Evolutionary conservation across 345 rosid genomes (phyloP).

Genomic region (Gossypium longicalyx): DNA sequence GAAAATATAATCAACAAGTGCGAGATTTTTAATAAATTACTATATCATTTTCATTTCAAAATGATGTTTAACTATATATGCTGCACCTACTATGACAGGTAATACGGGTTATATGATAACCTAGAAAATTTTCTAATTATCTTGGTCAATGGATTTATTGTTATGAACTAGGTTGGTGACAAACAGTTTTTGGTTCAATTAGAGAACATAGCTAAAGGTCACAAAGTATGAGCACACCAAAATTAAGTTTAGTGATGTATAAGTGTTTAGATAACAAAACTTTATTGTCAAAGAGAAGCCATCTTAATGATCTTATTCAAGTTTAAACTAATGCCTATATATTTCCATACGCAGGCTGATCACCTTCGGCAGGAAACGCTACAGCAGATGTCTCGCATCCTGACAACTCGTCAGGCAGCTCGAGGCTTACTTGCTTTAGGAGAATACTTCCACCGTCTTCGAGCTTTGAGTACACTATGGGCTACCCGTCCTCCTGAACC

Average conservation of each 20-base stretch:
- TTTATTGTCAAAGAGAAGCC: background rate
- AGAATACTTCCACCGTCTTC: conserved; percentile 74
- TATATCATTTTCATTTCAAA: background rate
- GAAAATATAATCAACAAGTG: too few relatives aligned
- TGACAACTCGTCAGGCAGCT: conserved; percentile 72
- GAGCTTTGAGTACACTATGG: conserved; percentile 67
- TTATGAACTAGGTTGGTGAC: background rate
- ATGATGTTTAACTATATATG: background rate
- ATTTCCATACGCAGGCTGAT: conserved; percentile 57
- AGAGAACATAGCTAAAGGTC: too few relatives aligned
- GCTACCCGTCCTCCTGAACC: conserved; percentile 54
- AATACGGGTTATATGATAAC: background rate
- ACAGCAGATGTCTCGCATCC: conserved; percentile 70
- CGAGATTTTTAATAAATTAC: too few relatives aligned
- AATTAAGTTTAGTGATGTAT: background rate
- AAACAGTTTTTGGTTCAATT: background rate
- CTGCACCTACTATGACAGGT: too few relatives aligned
- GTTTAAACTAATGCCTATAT: background rate
- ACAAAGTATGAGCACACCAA: too few relatives aligned
- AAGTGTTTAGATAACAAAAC: background rate
- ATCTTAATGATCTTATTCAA: background rate
- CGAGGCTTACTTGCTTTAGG: conserved; percentile 74
- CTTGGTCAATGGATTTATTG: background rate
- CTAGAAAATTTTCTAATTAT: background rate
- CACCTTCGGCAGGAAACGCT: conserved; percentile 76